Evolutionary conservation across 176 grass and related monocot genomes (phyloP).

Genomic region (Thinopyrum elongatum): DNA sequence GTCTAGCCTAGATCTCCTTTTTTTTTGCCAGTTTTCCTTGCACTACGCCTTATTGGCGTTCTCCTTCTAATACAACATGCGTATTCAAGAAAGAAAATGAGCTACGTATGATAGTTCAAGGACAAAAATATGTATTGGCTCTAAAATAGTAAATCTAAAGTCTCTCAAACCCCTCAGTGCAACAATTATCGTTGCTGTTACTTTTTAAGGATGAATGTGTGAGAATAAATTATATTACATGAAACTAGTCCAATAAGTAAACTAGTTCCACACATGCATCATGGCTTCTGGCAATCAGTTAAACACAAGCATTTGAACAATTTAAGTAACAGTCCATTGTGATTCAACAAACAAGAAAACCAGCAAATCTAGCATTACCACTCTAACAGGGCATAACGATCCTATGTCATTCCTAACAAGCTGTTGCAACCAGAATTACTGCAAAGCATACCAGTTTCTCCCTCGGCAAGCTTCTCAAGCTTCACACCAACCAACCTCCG

Average conservation of each 20-base stretch:
- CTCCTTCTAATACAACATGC: too few species aligned
- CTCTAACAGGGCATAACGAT: background rate
- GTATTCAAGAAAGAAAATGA: too few species aligned
- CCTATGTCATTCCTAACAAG: background rate
- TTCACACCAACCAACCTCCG: slow-evolving; percentile 86
- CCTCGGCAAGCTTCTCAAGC: slow-evolving; percentile 96
- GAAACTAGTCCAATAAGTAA: slow-evolving; percentile 5
- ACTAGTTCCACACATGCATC: background rate
- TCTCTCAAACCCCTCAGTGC: background rate
- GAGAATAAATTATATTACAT: background rate
- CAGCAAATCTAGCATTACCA: slow-evolving; percentile 20
- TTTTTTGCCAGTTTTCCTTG: too few species aligned
- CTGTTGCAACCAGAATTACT: slow-evolving; percentile 21
- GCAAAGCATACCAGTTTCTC: slow-evolving; percentile 62
- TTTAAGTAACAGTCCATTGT: background rate
- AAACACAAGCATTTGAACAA: background rate
- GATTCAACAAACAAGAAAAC: slow-evolving; percentile 10
- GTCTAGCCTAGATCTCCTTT: too few species aligned
- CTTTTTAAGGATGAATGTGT: slow-evolving; percentile 4
- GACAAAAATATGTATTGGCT: background rate
- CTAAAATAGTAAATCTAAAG: background rate
- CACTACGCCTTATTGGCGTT: too few species aligned
- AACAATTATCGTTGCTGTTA: background rate
- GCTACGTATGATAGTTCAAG: background rate
- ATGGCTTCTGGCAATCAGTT: slow-evolving; percentile 1